Base-by-base conservation (phyloP, 176 grass and related monocot genomes). In the Carex kokanica region DNA sequence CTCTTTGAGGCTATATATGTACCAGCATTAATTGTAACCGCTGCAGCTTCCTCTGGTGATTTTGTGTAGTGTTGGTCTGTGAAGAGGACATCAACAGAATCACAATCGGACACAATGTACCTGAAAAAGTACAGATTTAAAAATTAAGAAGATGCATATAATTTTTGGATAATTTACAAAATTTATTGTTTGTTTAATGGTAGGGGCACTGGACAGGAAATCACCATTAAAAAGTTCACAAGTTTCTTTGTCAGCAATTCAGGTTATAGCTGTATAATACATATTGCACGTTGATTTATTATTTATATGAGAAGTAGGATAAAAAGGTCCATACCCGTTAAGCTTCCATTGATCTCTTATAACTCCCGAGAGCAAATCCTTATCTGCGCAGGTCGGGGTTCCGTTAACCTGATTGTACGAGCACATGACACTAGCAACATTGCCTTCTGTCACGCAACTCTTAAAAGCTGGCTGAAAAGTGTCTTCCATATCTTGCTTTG, bases 341-440 rank as follows among this genome's bases (percentile, higher is more conserved):
- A 98, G 95, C 27, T 93, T 92, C 95, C 95, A 98, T 81, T 98
- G 87, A 1, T 91, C 95, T 83, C 95, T 88, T 74, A 98, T 74
- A 81, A 88, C 78, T 83, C 95, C 95, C 0, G 65, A 18, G 6
- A 98, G 79, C 66, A 98, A 91, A 62, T 88, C 85, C 57, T 88
- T 85, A 90, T 98, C 92, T 18, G 95, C 95, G 14, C 95, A 98
- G 15, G 84, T 93, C 7, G 95, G 95, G 43, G 81, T 90, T 16
- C 95, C 95, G 32, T 98, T 98, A 60, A 98, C 90, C 84, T 97
- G 74, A 61, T 98, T 98, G 95, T 98, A 98, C 77, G 95, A 94
- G 88, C 95, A 98, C 95, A 98, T 98, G 17, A 94, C 88, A 5
- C 95, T 92, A 51, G 95, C 95, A 53, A 91, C 95, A 70, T 97